A percentile compares a stretch with the other conserved stretches of the same genome.
Evolutionary conservation across 495 filamentous ascomycete genomes (phyloP).

Genomic region (Xylaria telfairii): DNA sequence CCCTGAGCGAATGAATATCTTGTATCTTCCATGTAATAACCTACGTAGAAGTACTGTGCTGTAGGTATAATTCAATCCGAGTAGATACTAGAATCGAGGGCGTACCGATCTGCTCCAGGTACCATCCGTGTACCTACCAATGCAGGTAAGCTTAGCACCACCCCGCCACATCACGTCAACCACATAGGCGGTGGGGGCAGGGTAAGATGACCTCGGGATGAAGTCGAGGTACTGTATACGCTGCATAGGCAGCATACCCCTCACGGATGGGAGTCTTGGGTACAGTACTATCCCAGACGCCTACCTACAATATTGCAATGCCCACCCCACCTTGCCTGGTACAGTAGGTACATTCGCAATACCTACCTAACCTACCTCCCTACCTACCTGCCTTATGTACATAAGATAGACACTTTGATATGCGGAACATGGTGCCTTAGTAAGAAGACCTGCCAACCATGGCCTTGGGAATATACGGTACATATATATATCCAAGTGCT

Average conservation of each 20-base stretch:
- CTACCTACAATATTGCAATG: no score
- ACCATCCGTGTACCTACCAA: not conserved
- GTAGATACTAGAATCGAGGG: no score
- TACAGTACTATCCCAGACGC: no score
- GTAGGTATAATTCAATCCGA: no score
- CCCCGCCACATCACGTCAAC: constrained; percentile 12
- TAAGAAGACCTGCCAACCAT: no score
- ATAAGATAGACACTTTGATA: not conserved
- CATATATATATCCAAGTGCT: no score
- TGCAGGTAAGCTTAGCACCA: not conserved
- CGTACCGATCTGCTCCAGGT: not conserved
- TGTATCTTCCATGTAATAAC: not conserved
- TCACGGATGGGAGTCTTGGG: not conserved
- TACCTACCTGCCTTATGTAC: no score
- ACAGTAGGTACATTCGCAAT: no score
- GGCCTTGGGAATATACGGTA: no score
- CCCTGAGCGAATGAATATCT: not conserved
- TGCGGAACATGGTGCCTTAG: not conserved
- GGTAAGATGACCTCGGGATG: not conserved
- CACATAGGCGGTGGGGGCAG: not conserved
- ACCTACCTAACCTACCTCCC: no score
- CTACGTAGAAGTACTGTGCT: not conserved
- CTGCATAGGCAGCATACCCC: not conserved
- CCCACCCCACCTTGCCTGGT: no score
- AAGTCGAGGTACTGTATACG: not conserved